Base-by-base conservation (phyloP, 345 rosid species). In the Adansonia digitata region DNA sequence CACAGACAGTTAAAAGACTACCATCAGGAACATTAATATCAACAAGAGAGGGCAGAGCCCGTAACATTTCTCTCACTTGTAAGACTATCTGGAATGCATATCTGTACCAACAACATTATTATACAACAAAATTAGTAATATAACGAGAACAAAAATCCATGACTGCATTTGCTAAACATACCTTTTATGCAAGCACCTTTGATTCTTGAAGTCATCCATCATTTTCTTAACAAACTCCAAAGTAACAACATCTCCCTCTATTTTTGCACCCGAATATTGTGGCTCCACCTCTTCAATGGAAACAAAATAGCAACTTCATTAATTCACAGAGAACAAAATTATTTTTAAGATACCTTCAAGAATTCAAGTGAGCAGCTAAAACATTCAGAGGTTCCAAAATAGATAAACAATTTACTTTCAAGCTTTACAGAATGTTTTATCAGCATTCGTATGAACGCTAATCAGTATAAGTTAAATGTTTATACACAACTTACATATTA, bases 51-150 rank as follows among this genome's bases (percentile, higher is more conserved):
- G 99, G 97, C 80, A 88, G 78, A 48, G 83, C 85, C 78, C 18
- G 85, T 84, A 95, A 82, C 83, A 93, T 90, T 72, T 93, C 89
- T 79, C 98, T 89, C 62, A 82, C 88, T 83, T 95, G 96, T 72
- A 93, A 88, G 77, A 95, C 97, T 52, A 95, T 85, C 77, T 95
- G 98, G 83, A 81, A 95, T 0, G 99, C 99, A 81, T 91, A 95
- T 79, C 99, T 95, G 81, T 79, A 86, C 55, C 66, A 52, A 65
- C 31, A 74, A 74, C 43, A 20, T 5, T 42, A 69, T 59, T 76
- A 53, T 73, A 71, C 72, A 6, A 65, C 70, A 64, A 75, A 69
- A 69, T 56, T 37, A 77, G 52, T 53, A 2, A 76, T 42, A 40
- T 61, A 76, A 60, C 0, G 39, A 46, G 62, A 53, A 74, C 37